Evolutionary conservation across 2,329 filamentous ascomycete genomes (phyloP).

Genomic region (Orbilia javanica): DNA sequence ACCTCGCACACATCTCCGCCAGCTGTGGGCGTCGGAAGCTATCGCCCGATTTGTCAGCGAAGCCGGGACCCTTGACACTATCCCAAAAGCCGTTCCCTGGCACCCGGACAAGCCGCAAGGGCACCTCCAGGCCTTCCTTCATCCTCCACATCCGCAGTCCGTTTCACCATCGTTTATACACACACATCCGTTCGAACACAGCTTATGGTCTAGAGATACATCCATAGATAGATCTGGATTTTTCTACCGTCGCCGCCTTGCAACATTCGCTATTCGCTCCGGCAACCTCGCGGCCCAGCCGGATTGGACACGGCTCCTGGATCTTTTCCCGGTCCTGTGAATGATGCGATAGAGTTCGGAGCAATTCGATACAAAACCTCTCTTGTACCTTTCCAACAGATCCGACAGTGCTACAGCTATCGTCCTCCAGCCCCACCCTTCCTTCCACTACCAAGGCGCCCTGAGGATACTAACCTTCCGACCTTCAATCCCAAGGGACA

Average conservation of each 20-base stretch:
- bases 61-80: conserved; percentile 48
- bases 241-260: neutral
- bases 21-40: neutral
- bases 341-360: conserved; percentile 38
- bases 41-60: conserved; percentile 48
- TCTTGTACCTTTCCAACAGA: conserved; percentile 5
- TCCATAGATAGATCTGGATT: neutral
- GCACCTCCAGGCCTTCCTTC: neutral
- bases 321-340: neutral
- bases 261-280: neutral
- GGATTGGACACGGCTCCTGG: conserved; percentile 29
- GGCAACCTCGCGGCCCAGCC: conserved; percentile 19
- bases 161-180: conserved; percentile 11
- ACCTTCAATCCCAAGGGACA: neutral
- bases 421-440: neutral
- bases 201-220: neutral
- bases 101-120: conserved; percentile 17
- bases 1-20: neutral
- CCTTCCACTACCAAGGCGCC: neutral
- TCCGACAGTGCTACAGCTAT: too few species aligned
- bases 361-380: conserved; percentile 3
- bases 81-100: conserved; percentile 21
- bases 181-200: neutral
- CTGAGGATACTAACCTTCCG: neutral
- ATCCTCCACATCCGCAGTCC: neutral